Evolutionary conservation across 2,329 filamentous ascomycete species (phyloP).

Genomic region (Ophiostoma sp.): DNA sequence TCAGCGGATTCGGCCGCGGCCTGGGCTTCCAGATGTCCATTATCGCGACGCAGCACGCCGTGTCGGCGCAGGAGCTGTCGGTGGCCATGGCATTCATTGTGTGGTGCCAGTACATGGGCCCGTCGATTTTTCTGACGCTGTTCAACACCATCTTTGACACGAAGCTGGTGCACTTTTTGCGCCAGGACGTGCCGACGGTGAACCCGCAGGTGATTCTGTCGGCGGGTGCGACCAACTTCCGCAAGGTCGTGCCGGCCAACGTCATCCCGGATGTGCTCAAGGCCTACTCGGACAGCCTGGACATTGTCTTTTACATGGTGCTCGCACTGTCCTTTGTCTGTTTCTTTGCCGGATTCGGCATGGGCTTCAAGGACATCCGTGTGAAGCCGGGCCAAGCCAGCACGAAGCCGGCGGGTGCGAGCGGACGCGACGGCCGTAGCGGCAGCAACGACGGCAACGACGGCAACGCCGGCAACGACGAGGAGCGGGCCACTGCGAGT

Average conservation of each 20-base stretch:
- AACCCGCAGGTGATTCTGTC: slow-evolving; percentile 19
- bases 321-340: slow-evolving; percentile 34
- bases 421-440: background rate
- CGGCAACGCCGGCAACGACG: background rate
- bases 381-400: background rate
- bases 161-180: slow-evolving; percentile 27
- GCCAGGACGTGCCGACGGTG: slow-evolving; percentile 15
- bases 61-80: slow-evolving; percentile 28
- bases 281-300: slow-evolving; percentile 37
- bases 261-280: slow-evolving; percentile 34
- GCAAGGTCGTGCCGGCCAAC: slow-evolving; percentile 30
- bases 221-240: slow-evolving; percentile 31
- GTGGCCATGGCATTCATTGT: slow-evolving; percentile 36
- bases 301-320: slow-evolving; percentile 38
- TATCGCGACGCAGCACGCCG: slow-evolving; percentile 30
- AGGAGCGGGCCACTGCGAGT: background rate
- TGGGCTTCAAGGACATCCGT: slow-evolving; percentile 44
- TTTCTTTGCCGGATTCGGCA: slow-evolving; percentile 38
- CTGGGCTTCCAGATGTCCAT: slow-evolving; percentile 31
- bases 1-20: slow-evolving; percentile 31
- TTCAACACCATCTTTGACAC: slow-evolving; percentile 51
- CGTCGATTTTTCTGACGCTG: slow-evolving; percentile 45
- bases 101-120: slow-evolving; percentile 49
- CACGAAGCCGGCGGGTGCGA: background rate
- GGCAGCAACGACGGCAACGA: background rate